phyloP scores from a whole-genome alignment of 208 protist genomes.

The Leishmania mexicana region DNA sequence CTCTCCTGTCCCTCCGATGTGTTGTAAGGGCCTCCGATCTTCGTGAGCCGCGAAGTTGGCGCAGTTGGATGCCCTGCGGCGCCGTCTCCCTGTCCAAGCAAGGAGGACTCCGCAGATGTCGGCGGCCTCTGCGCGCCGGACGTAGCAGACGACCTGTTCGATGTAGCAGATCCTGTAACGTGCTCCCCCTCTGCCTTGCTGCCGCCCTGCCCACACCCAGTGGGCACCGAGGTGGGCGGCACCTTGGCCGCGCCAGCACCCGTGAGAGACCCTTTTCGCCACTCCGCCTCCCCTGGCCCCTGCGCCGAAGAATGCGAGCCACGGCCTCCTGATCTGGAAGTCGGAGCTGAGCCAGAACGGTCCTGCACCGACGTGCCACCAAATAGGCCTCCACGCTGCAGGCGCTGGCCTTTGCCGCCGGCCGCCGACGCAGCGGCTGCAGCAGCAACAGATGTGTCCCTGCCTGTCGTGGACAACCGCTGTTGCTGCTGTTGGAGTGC shows the following conservation, averaged over 20 bases:
- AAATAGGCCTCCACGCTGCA: neutral
- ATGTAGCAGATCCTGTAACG: neutral
- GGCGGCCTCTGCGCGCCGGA: neutral
- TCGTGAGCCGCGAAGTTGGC: neutral
- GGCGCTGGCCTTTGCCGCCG: neutral
- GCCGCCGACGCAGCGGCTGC: neutral
- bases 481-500: neutral
- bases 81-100: too few relatives aligned
- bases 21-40: neutral
- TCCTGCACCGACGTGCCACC: neutral
- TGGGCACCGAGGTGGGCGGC: neutral
- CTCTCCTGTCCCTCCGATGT: neutral
- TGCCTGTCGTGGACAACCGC: neutral
- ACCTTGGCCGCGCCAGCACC: neutral
- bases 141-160: neutral
- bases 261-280: neutral
- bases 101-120: neutral
- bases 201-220: neutral
- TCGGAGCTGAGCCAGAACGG: neutral
- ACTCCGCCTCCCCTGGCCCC: neutral
- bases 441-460: neutral
- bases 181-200: neutral
- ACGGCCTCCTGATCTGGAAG: neutral
- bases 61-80: neutral
- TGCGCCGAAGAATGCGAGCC: neutral